Percentiles rank a stretch among this genome's conserved stretches.
These are phyloP conservation scores for Staphylotrichum tortipilum DNA, from an alignment of 495 filamentous ascomycete species.

Conservation along the genomic window DNA sequence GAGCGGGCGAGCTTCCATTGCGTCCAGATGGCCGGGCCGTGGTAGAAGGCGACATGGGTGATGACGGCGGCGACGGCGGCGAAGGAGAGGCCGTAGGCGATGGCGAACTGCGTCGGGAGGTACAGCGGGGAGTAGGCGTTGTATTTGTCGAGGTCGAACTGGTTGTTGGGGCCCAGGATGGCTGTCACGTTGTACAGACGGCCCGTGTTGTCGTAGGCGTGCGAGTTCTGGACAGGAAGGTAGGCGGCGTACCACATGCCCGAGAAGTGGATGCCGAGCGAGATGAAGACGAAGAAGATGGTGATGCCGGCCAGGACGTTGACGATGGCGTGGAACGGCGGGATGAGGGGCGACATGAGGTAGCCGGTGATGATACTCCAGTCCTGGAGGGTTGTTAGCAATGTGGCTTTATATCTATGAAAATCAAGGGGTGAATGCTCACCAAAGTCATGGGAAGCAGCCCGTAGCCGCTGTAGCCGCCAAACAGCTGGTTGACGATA, in stretches of 20 bases:
- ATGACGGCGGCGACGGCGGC: slow-evolving; percentile 59
- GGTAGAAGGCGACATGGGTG: slow-evolving; percentile 52
- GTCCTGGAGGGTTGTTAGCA: slow-evolving; percentile 32
- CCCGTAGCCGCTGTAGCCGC: slow-evolving; percentile 52
- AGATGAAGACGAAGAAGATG: slow-evolving; percentile 44
- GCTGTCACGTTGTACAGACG: slow-evolving; percentile 45
- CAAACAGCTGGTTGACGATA: slow-evolving; percentile 62
- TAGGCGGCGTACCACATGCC: slow-evolving; percentile 56
- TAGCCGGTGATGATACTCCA: slow-evolving; percentile 59
- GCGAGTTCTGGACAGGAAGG: slow-evolving; percentile 46
- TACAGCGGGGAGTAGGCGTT: slow-evolving; percentile 53
- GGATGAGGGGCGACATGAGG: slow-evolving; percentile 56
- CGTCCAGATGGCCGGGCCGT: slow-evolving; percentile 51
- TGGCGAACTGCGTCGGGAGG: slow-evolving; percentile 52
- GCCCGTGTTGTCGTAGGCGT: slow-evolving; percentile 54
- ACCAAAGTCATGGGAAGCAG: slow-evolving; percentile 48
- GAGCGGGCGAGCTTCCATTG: slow-evolving; percentile 41
- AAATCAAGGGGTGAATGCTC: not conserved
- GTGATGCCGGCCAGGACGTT: slow-evolving; percentile 51
- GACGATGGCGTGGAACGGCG: slow-evolving; percentile 57
- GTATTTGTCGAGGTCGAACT: slow-evolving; percentile 47
- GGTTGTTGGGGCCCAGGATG: slow-evolving; percentile 39
- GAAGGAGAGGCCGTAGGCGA: slow-evolving; percentile 61
- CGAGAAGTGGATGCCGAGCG: slow-evolving; percentile 51
- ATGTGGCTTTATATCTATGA: too few species aligned